Conservation (phyloP, 2,329 filamentous ascomycete species). For the Chaetomium olivaceum region DNA sequence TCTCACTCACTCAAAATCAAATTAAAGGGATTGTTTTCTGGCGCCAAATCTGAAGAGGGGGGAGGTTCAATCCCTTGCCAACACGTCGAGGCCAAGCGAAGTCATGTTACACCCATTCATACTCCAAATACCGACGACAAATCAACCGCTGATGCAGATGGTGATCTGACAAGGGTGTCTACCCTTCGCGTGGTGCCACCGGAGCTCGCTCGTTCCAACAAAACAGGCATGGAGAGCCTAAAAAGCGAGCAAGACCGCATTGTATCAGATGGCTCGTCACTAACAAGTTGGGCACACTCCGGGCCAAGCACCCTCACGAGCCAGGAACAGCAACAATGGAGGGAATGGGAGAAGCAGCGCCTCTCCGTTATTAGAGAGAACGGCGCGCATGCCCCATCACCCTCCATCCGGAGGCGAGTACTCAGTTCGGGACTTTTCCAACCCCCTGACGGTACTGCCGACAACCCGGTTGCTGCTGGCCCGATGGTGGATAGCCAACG, state of each 20-base stretch:
- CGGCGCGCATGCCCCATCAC: slow-evolving; percentile 46
- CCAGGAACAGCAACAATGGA: slow-evolving; percentile 41
- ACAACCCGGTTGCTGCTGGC: slow-evolving; percentile 25
- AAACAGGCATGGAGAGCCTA: slow-evolving; percentile 57
- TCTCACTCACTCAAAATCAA: slow-evolving; percentile 63
- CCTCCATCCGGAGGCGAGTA: slow-evolving; percentile 37
- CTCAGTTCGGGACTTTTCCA: slow-evolving; percentile 35
- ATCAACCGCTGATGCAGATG: slow-evolving; percentile 22
- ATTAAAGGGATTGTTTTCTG: slow-evolving; percentile 59
- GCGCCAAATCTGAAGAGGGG: slow-evolving; percentile 41
- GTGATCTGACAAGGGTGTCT: slow-evolving; percentile 46
- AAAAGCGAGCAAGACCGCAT: slow-evolving; percentile 41
- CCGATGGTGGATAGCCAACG: slow-evolving; percentile 55
- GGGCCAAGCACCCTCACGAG: slow-evolving; percentile 56
- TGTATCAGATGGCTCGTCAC: slow-evolving; percentile 55
- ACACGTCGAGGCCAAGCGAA: slow-evolving; percentile 51
- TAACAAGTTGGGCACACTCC: slow-evolving; percentile 73
- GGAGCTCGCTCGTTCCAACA: slow-evolving; percentile 51
- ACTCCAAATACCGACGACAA: slow-evolving; percentile 13
- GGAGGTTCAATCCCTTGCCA: slow-evolving; percentile 47
- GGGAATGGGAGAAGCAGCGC: slow-evolving; percentile 55
- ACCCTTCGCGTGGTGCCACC: slow-evolving; percentile 52
- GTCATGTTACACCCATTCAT: slow-evolving; percentile 32
- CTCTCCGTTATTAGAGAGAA: slow-evolving; percentile 66
- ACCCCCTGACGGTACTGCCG: slow-evolving; percentile 23